Evolutionary conservation across 768 basidiomycete genomes (phyloP), one percentile per base, ranked within the genome.

Genomic region (Termitomyces titanicus): DNA sequence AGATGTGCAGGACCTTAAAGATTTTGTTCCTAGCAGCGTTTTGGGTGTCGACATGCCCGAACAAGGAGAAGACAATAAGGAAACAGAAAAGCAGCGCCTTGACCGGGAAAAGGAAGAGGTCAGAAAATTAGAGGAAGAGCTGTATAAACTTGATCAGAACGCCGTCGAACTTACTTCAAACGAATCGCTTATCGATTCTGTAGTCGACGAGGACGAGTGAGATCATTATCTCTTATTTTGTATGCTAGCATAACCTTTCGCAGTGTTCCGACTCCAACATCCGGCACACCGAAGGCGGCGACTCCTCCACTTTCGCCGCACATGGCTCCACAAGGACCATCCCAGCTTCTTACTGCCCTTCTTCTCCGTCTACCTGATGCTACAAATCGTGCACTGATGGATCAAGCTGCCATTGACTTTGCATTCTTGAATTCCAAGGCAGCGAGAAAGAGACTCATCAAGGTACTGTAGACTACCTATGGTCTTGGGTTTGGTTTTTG

Each of bases 401-500:
- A 99, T 67, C 92, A 96, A 70, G 88, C 89, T 27, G 94, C 94
- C 0, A 84, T 98, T 37, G 96, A 99, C 59, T 99, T 99, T 68
- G 92, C 94, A 0, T 93, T 95, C 65, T 76, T 99, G 54, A 99
- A 98, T 66, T 95, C 94, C 40, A 98, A 98, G 68, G 94, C 96
- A 20, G 92, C 95, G 12, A 78, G 97, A 63, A 98, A 96, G 68
- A 75, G 97, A 53, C 79, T 98, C 38, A 78, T 92, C 61, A 94
- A 86, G 81, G 95, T 94, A 59, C 7, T 49, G 9, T 29, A 8
- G 22, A 24, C 52, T 39, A 25, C 17, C 12, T 48, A n/a, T 7
- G 47, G 34, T 25, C 22, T 37, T 37, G 17, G 11, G n/a, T 27
- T 52, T 63, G 51, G 15, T 29, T n/a, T 37, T 25, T 46, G 25